Base-by-base conservation (phyloP, 495 filamentous ascomycete genomes). In the Hypoxylon intermedium region DNA sequence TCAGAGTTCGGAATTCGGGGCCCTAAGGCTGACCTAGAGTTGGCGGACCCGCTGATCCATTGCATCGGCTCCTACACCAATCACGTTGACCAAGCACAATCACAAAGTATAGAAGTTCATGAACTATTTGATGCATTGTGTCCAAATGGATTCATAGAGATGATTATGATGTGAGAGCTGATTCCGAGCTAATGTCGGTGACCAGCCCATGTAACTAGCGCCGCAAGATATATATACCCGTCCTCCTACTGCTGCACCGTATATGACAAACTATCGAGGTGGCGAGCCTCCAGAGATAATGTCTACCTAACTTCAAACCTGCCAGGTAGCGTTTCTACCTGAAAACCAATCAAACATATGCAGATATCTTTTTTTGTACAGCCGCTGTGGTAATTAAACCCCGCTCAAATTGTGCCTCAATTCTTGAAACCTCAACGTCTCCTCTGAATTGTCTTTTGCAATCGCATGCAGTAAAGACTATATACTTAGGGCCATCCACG, bases 191-290 rank as follows among this genome's bases (percentile, higher is more conserved):
- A 40, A 43, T 36, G 30, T 33, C 18, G 23, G 38, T 26, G 33
- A 36, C 46, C 65, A 47, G 45, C 40, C 37, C 45, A 43, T 57
- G 54, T 51, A 55, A 63, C 50, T 59, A 58, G 49, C 59, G 53
- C 33, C 44, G 43, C 54, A 59, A 48, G 34, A 59, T 57, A 36
- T 50, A 51, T 56, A 53, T 60, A 54, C 45, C 37, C 19, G 13
- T 42, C 61, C 44, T 53, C 55, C 61, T 26, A 43, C 50, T 58
- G 53, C 58, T 52, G 23, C 41, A 53, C 56, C 58, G 18, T 58
- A 67, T 53, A 58, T 62, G 49, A 58, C 58, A 62, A 58, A 62
- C 58, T 58, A 54, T 58, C 42, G 47, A 38, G 53, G 47, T 58
- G 41, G 46, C 52, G 48, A 61, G 52, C 57, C 63, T 53, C 53